Evolutionary conservation across 1,139 yeast genomes (phyloP), one percentile per base, ranked within the genome.

Genomic region (Geotrichum siamense): DNA sequence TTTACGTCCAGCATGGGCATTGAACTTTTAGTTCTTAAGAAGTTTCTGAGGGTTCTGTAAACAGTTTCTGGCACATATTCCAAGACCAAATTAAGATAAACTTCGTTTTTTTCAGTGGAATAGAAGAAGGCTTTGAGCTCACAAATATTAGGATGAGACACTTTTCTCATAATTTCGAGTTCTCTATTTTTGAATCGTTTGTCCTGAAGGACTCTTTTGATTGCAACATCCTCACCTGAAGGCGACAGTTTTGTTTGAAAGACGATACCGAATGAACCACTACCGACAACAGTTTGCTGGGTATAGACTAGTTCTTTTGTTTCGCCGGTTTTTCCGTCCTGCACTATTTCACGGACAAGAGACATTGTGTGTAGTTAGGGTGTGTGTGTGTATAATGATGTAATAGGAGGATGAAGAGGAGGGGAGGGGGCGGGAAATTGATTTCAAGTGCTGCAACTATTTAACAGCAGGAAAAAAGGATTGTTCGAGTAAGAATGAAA

Each of bases 201-300:
- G 65, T 91, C 99, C 63, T 93, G 98, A 27, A 91, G 71, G 9
- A 91, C 98, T 52, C 94, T 75, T 65, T 91, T 91, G 63, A 93
- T 86, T 47, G 98, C 99, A 21, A 93, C 94, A 40, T 69, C 68
- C 58, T 81, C 85, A 50, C 83, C 79, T 29, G 83, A 72, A 21
- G 94, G 91, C 53, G 77, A 64, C 38, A 91, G 72, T 50, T 77
- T 80, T 8, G 96, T 86, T 57, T 86, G 94, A 61, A 86, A 87
- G 23, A 91, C 98, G 27, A 87, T 91, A 3, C 98, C 98, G 69
- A 91, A 91, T 17, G 97, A 87, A 13, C 98, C 98, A 64, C 86
- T 94, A 15, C 98, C 98, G 42, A 89, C 94, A 72, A 89, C 89
- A 57, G 84, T 79, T 47, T 78, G 75, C 59, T 80, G 85, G 26